phyloP scores from a whole-genome alignment of 805 yeast species.

The Saccharomyces jurei region DNA sequence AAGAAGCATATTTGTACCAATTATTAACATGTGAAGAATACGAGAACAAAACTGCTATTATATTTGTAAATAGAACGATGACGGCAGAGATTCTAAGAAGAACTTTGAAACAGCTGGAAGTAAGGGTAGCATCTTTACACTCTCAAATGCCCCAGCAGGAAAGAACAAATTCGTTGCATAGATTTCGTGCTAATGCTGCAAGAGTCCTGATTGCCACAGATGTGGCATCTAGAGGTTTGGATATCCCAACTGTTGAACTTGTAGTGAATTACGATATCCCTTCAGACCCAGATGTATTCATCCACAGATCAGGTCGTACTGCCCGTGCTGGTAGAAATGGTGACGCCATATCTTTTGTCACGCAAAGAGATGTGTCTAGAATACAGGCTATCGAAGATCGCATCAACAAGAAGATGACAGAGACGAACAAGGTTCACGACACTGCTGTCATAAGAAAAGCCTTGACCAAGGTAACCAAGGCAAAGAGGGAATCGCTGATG shows the following conservation, averaged over 20 bases:
- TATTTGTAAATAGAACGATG: slow-evolving; percentile 83
- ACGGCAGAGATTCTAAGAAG: slow-evolving; percentile 86
- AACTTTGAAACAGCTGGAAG: slow-evolving; percentile 61
- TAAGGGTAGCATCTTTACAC: slow-evolving; percentile 82
- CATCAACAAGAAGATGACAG: slow-evolving; percentile 70
- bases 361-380: slow-evolving; percentile 78
- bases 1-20: slow-evolving; percentile 77
- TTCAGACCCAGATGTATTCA: slow-evolving; percentile 91
- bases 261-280: slow-evolving; percentile 92
- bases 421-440: slow-evolving; percentile 64
- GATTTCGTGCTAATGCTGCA: slow-evolving; percentile 93
- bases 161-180: slow-evolving; percentile 80
- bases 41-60: slow-evolving; percentile 61
- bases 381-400: slow-evolving; percentile 81
- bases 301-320: slow-evolving; percentile 96
- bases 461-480: slow-evolving; percentile 61
- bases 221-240: slow-evolving; percentile 95
- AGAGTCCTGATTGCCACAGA: slow-evolving; percentile 90
- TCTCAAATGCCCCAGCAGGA: slow-evolving; percentile 92
- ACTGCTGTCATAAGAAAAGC: slow-evolving; percentile 67
- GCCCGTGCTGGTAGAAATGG: slow-evolving; percentile 96
- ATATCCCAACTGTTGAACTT: slow-evolving; percentile 85
- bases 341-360: slow-evolving; percentile 70
- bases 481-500: slow-evolving; percentile 84
- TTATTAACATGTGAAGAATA: slow-evolving; percentile 56